Evolutionary conservation across 805 yeast genomes (phyloP).

Genomic region (Nakazawaea laoshanensis): DNA sequence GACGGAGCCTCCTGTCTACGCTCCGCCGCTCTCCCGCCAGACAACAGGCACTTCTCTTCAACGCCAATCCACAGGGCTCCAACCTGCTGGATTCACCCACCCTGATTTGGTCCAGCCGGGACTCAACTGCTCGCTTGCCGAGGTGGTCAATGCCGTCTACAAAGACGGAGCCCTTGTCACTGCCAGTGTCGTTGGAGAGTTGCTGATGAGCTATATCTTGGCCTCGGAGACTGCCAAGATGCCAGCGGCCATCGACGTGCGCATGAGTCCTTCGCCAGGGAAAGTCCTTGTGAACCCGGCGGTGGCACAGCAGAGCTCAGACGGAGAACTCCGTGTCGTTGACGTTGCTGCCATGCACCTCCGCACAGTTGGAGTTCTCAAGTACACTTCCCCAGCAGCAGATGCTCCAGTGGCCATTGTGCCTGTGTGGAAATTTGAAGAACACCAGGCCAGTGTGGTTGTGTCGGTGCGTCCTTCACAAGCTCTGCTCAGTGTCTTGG

Average conservation of each 20-base stretch:
- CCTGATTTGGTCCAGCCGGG: constrained; percentile 50
- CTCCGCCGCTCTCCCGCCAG: not conserved
- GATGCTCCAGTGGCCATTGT: constrained; percentile 53
- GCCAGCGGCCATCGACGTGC: constrained; percentile 24
- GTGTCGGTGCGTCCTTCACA: constrained; percentile 56
- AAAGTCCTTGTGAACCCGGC: constrained; percentile 43
- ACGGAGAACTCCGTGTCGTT: constrained; percentile 30
- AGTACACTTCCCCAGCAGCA: constrained; percentile 48
- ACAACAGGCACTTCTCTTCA: constrained; percentile 16
- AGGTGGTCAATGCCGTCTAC: constrained; percentile 67
- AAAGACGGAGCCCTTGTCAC: constrained; percentile 55
- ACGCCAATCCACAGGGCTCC: constrained; percentile 27
- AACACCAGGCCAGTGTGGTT: constrained; percentile 77
- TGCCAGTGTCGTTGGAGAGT: constrained; percentile 72
- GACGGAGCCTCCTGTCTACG: constrained; percentile 14
- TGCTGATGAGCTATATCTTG: constrained; percentile 64
- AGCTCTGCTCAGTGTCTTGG: constrained; percentile 25
- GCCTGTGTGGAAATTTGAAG: constrained; percentile 89
- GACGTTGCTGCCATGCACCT: constrained; percentile 44
- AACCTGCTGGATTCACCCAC: constrained; percentile 32
- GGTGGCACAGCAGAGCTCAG: constrained; percentile 36
- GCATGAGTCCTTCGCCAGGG: constrained; percentile 31
- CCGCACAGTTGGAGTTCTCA: constrained; percentile 72
- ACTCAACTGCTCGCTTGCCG: constrained; percentile 79
- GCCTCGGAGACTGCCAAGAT: constrained; percentile 28